Percentiles rank a stretch among this genome's conserved stretches.
These are phyloP conservation scores for Trichophyton simii DNA, from an alignment of 2,329 filamentous ascomycete genomes.

Conservation along the genomic window DNA sequence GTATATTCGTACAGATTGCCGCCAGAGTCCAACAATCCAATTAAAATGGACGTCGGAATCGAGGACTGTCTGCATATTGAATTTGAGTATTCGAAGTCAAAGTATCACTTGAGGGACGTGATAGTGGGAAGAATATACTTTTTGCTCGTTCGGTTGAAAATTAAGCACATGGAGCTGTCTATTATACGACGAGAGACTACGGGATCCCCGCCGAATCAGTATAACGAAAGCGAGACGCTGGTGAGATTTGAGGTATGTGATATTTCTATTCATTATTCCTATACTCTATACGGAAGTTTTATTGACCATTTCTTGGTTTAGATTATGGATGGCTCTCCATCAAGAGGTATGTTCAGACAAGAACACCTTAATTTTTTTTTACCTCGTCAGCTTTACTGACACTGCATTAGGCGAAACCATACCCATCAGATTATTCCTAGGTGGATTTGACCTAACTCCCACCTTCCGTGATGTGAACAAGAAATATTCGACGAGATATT, in stretches of 20 bases:
- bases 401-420: conserved; percentile 60
- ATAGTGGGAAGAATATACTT: conserved; percentile 99
- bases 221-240: conserved; percentile 97
- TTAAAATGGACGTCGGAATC: conserved; percentile 99
- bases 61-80: conserved; percentile 99
- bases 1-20: conserved; percentile 98
- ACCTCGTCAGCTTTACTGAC: not conserved
- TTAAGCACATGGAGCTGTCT: conserved; percentile 98
- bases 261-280: not conserved
- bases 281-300: conserved; percentile 2
- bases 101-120: conserved; percentile 98
- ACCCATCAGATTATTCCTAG: conserved; percentile 89
- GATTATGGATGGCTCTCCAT: conserved; percentile 99
- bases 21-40: conserved; percentile 93
- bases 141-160: conserved; percentile 89
- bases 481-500: conserved; percentile 97
- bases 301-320: conserved; percentile 22
- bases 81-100: conserved; percentile 98
- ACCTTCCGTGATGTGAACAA: conserved; percentile 99
- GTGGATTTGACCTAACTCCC: conserved; percentile 91
- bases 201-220: conserved; percentile 91
- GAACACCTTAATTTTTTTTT: not conserved
- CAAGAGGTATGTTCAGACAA: conserved; percentile 53
- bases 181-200: conserved; percentile 97
- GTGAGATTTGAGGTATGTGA: conserved; percentile 75